Base-by-base conservation (phyloP, 2,329 filamentous ascomycete species). In the Coleophoma cylindrospora region DNA sequence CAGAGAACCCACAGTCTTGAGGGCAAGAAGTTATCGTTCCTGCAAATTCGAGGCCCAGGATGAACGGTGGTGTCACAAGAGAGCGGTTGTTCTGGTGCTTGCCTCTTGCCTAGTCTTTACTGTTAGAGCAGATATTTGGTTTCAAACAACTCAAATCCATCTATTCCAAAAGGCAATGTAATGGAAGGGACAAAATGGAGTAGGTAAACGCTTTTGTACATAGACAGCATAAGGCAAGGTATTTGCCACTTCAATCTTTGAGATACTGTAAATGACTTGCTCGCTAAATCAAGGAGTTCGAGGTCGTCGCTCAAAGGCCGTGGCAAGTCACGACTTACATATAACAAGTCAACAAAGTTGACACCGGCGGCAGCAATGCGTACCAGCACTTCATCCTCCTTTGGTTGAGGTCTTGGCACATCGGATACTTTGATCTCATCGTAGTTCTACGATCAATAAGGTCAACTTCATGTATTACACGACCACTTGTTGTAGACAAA, bases 321-420 rank as follows among this genome's bases (percentile, higher is more conserved):
- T 27, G 27, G 43, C 36, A 27, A 21, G 40, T 37, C 4, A 17
- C 13, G 37, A 48, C 63, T 19, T 54, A 70, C 68, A 60, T 83
- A 83, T 43, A 84, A 71, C 9, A 80, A 73, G 58, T 84, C 81
- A 44, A 82, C 79, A 59, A 81, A 81, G 48, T 82, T 83, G 19
- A 81, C 68, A 4, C 78, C 77, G 48, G 75, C 75, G 51, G 80
- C 78, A 2, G 74, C 74, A 47, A 83, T 73, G 48, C 68, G 68
- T 37, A 81, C 64, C 15, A 79, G 56, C 34, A 72, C 66, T 52
- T 73, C 63, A 32, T 64, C 59, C 10, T 63, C 52, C 33, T 65
- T 63, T 3, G 66, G 59, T 14, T 57, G 49, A 10, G 71, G 70
- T 11, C 54, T 50, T 6, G 70, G 63, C 48, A 65, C 60, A 38